These are phyloP conservation scores for Alternaria conjuncta DNA, from an alignment of 2,329 filamentous ascomycete genomes.

Conservation along the genomic window DNA sequence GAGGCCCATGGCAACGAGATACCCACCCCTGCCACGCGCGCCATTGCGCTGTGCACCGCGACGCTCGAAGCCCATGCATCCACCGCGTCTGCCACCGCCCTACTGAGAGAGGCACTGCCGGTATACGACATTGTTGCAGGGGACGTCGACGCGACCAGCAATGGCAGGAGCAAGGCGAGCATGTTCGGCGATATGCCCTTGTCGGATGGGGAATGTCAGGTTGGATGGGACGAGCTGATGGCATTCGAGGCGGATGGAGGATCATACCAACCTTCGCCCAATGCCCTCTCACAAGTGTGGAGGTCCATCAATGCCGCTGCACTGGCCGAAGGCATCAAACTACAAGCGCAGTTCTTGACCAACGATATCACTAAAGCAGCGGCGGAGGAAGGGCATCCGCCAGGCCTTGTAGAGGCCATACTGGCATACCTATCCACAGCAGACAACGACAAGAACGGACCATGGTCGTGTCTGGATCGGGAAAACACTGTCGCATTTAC, in stretches of 20 bases:
- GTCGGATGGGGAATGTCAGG: slow-evolving; percentile 59
- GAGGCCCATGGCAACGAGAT: slow-evolving; percentile 45
- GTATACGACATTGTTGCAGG: slow-evolving; percentile 45
- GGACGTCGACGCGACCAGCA: slow-evolving; percentile 36
- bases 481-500: slow-evolving; percentile 41
- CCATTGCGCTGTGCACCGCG: slow-evolving; percentile 53
- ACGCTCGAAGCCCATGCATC: slow-evolving; percentile 52
- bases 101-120: slow-evolving; percentile 49
- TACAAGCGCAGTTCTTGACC: slow-evolving; percentile 48
- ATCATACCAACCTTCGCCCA: slow-evolving; percentile 58
- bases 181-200: slow-evolving; percentile 60
- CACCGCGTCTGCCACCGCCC: slow-evolving; percentile 42
- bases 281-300: slow-evolving; percentile 58
- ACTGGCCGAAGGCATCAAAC: slow-evolving; percentile 49
- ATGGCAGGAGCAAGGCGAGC: slow-evolving; percentile 42
- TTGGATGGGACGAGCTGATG: slow-evolving; percentile 58
- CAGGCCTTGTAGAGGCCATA: slow-evolving; percentile 45
- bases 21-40: slow-evolving; percentile 45
- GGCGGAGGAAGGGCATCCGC: slow-evolving; percentile 49
- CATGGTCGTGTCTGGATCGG: slow-evolving; percentile 46
- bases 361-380: slow-evolving; percentile 40
- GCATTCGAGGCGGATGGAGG: slow-evolving; percentile 57
- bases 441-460: slow-evolving; percentile 30
- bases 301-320: slow-evolving; percentile 50
- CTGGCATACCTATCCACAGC: slow-evolving; percentile 43